These are phyloP conservation scores for Cardiospermum halicacabum DNA, from an alignment of 345 rosid genomes.

Conservation along the genomic window DNA sequence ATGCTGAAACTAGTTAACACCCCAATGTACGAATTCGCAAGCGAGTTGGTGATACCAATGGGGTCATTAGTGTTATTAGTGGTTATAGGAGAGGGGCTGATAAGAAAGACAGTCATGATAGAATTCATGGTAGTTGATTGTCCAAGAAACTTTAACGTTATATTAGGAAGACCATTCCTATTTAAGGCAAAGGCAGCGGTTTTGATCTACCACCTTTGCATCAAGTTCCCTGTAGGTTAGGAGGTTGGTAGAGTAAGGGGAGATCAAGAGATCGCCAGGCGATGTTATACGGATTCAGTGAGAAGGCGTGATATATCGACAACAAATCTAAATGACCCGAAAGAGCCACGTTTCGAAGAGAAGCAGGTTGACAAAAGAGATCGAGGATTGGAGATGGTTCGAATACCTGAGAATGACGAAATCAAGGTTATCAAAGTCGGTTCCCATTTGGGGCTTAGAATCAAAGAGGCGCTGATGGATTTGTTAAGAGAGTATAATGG, in stretches of 20 bases:
- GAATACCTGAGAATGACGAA: background rate
- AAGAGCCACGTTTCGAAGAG: too few relatives aligned
- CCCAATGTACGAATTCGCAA: too few relatives aligned
- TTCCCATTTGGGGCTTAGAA: background rate
- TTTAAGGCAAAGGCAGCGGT: background rate
- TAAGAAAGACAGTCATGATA: background rate
- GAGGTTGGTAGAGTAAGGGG: too few relatives aligned
- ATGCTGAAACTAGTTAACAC: background rate
- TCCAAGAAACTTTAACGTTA: background rate
- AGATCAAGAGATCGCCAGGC: too few relatives aligned
- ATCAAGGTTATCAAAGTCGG: background rate
- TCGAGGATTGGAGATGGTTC: too few relatives aligned
- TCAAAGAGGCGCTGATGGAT: background rate
- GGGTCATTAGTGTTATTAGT: background rate
- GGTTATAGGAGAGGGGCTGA: background rate
- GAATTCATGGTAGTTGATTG: background rate
- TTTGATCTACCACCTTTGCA: background rate
- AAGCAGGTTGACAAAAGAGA: too few relatives aligned
- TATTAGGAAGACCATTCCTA: background rate
- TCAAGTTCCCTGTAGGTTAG: background rate
- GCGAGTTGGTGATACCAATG: background rate
- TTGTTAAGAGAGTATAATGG: background rate
- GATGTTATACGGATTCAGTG: too few relatives aligned
- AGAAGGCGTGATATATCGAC: too few relatives aligned
- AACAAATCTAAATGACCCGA: too few relatives aligned